A percentile compares a stretch with the other conserved stretches of the same genome.
Evolutionary conservation across 108 stramenopile species (phyloP).

Genomic region (Cyclostephanos tholiformis): DNA sequence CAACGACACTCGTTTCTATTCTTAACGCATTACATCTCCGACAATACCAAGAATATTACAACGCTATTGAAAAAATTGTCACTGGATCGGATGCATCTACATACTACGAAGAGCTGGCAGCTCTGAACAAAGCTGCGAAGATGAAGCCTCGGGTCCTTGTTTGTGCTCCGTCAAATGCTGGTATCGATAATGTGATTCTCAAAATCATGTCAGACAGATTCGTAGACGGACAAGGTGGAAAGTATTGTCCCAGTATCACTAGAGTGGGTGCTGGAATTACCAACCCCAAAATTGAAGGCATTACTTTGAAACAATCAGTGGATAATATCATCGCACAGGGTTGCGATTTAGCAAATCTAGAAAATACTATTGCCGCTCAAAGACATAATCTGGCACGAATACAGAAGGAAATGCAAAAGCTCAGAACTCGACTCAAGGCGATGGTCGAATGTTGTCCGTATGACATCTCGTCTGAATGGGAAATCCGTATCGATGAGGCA

Average conservation of each 20-base stretch:
- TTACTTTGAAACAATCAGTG: slow-evolving; percentile 37
- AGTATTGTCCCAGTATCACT: slow-evolving; percentile 73
- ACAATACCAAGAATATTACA: slow-evolving; percentile 56
- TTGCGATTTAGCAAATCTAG: slow-evolving; percentile 37
- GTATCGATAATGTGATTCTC: slow-evolving; percentile 87
- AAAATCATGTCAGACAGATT: slow-evolving; percentile 70
- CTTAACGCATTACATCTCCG: slow-evolving; percentile 75
- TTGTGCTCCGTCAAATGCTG: slow-evolving; percentile 88
- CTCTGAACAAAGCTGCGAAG: slow-evolving; percentile 47
- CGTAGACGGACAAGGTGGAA: slow-evolving; percentile 66
- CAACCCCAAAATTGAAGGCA: slow-evolving; percentile 30
- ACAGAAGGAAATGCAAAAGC: slow-evolving; percentile 50
- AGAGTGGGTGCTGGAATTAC: slow-evolving; percentile 63
- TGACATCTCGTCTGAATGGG: slow-evolving; percentile 60
- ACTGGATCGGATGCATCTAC: slow-evolving; percentile 31
- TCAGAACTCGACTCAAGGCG: slow-evolving; percentile 46
- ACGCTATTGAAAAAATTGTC: slow-evolving; percentile 45
- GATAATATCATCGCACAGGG: slow-evolving; percentile 38
- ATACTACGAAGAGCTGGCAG: slow-evolving; percentile 48
- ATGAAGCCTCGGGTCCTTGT: slow-evolving; percentile 73
- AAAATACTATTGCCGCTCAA: slow-evolving; percentile 27
- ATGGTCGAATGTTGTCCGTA: slow-evolving; percentile 52
- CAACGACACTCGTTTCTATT: slow-evolving; percentile 74
- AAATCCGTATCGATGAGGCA: slow-evolving; percentile 56
- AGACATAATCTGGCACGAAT: slow-evolving; percentile 37